phyloP scores from a whole-genome alignment of 1,284 basidiomycete species.

The Puccinia novopanici region DNA sequence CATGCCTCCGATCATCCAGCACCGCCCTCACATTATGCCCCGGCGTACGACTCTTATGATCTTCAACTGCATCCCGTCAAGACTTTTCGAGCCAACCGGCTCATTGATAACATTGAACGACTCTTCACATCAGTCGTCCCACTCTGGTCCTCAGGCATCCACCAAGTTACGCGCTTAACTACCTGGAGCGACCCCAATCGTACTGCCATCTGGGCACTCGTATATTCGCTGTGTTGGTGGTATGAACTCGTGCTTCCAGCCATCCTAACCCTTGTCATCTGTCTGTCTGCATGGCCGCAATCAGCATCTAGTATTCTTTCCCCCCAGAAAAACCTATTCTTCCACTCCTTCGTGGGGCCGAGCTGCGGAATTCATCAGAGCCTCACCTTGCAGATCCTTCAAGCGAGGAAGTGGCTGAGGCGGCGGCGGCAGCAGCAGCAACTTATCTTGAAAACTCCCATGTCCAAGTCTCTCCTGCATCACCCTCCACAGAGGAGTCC shows the following conservation, averaged over 20 bases:
- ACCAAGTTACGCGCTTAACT: constrained; percentile 23
- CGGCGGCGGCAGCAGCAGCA: constrained; percentile 25
- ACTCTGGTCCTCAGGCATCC: constrained; percentile 21
- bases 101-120: constrained; percentile 31
- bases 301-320: constrained; percentile 10
- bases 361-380: neutral
- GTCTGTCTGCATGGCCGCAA: constrained; percentile 8
- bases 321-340: neutral
- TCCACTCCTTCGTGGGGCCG: too few species aligned
- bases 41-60: constrained; percentile 37
- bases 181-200: constrained; percentile 41
- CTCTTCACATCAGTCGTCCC: constrained; percentile 20
- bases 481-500: constrained; percentile 3
- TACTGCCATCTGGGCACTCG: constrained; percentile 29
- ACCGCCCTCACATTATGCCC: constrained; percentile 12
- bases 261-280: constrained; percentile 15
- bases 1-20: constrained; percentile 7
- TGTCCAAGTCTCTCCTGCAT: neutral
- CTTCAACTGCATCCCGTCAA: constrained; percentile 28
- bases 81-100: constrained; percentile 13
- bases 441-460: neutral
- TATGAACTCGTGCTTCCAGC: constrained; percentile 16
- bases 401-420: constrained; percentile 26
- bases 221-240: constrained; percentile 35
- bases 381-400: neutral